Evolutionary conservation across 2,329 filamentous ascomycete species (phyloP).

Genomic region (Neofusicoccum laricinum): DNA sequence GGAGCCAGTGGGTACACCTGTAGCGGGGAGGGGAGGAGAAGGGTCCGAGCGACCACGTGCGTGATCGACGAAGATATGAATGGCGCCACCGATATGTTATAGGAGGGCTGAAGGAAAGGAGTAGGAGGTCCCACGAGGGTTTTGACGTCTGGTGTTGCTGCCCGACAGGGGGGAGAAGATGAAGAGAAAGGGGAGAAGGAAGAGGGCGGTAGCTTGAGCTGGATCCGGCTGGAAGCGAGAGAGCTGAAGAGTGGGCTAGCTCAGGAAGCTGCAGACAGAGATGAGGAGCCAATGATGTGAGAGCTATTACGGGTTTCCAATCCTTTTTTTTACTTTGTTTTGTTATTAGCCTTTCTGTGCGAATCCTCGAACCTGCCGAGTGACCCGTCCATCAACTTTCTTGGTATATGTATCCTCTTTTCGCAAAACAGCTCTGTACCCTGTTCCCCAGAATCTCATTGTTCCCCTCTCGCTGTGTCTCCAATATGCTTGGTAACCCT

Average conservation of each 20-base stretch:
- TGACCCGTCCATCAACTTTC: background rate
- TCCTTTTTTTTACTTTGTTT: background rate
- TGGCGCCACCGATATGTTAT: background rate
- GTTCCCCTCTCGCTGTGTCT: background rate
- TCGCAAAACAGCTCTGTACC: background rate
- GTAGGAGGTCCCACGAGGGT: background rate
- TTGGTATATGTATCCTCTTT: background rate
- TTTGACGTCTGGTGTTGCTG: background rate
- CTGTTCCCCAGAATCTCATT: background rate
- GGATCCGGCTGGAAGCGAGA: background rate
- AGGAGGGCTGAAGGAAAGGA: background rate
- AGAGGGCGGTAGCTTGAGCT: no score
- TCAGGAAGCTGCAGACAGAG: background rate
- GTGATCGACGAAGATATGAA: background rate
- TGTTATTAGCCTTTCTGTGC: background rate
- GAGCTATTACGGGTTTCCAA: background rate
- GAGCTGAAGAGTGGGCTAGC: background rate
- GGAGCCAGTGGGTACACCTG: background rate
- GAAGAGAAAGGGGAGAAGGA: background rate
- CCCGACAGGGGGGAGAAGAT: background rate
- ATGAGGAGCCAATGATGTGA: background rate
- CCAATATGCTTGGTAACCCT: background rate
- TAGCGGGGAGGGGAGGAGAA: background rate
- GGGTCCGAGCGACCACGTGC: slow-evolving; percentile 6
- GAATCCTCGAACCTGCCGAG: background rate